Base-by-base conservation (phyloP, 2,329 filamentous ascomycete species). In the Calonectria multiphialidica region DNA sequence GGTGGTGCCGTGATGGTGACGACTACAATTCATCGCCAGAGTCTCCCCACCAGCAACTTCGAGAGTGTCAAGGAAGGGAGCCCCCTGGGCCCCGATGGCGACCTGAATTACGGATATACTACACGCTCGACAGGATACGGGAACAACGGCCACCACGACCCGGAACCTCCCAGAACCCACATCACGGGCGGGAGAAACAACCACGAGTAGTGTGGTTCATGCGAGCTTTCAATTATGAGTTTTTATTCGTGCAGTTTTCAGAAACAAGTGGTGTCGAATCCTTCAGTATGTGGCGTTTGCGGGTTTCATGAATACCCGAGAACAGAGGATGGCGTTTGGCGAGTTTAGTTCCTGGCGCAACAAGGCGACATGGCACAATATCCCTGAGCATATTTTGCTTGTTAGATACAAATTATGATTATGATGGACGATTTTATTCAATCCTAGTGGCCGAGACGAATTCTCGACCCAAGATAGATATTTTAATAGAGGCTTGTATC, bases 21-120 rank as follows among this genome's bases (percentile, higher is more conserved):
- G 16, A 85, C 83, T 4, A 83, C 83, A 6, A 84, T 84, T 66
- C 76, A 81, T 70, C 77, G 81, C 37, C 82, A 84, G 66, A 82
- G 78, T 68, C 77, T 78, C 21, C 79, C 80, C 9, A 78, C 71
- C 1, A 77, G 68, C 13, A 73, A 72, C 25, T 68, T 71, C 5
- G 50, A 55, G 3, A 42, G 68, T 16, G 63, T 65, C 2, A 23
- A 65, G 16, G 30, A 21, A 30, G 62, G 67, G 1, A 65, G 45
- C 4, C 33, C n/a, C 21, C 33, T 45, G 21, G 49, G 35, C 5
- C 66, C 62, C 3, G 74, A 78, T 13, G 69, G 73, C 10, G 74
- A 74, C 2, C 15, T 57, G 21, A 30, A 25, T 4, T 72, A 70
- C 18, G 74, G 71, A 4, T 77, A 75, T 37, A 66, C 75, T 3